Conservation (phyloP, 2,329 filamentous ascomycete genomes). For the Clonostachys sp. region DNA sequence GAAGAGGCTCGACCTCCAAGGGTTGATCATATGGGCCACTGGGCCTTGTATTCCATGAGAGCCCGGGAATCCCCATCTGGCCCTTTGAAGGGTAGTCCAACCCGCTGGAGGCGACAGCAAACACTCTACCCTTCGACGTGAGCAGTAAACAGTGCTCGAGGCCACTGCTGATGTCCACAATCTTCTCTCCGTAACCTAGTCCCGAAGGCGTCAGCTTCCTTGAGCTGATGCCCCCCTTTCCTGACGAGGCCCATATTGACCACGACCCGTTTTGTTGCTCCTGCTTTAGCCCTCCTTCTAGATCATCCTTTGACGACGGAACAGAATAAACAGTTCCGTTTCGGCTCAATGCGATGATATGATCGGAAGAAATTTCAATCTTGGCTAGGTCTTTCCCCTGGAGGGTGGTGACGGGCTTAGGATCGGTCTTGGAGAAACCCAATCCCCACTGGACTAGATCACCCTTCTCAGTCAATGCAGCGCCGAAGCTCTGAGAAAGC, state of each 20-base stretch:
- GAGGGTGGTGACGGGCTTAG: slow-evolving; percentile 65
- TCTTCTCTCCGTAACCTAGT: slow-evolving; percentile 64
- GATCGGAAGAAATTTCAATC: slow-evolving; percentile 73
- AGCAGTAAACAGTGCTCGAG: slow-evolving; percentile 83
- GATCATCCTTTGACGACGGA: slow-evolving; percentile 70
- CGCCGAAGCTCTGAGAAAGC: slow-evolving; percentile 76
- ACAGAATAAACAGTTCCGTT: slow-evolving; percentile 81
- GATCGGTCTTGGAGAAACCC: slow-evolving; percentile 63
- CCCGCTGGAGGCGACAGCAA: slow-evolving; percentile 78
- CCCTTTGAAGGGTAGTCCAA: slow-evolving; percentile 76
- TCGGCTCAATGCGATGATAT: slow-evolving; percentile 73
- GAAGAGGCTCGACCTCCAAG: slow-evolving; percentile 71
- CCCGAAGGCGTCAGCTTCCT: slow-evolving; percentile 63
- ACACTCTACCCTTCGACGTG: slow-evolving; percentile 80
- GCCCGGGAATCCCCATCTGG: slow-evolving; percentile 80
- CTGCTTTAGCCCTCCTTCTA: slow-evolving; percentile 56
- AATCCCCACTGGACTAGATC: slow-evolving; percentile 90
- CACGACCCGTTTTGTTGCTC: slow-evolving; percentile 55
- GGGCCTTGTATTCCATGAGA: slow-evolving; percentile 76
- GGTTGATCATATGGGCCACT: slow-evolving; percentile 74
- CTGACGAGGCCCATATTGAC: slow-evolving; percentile 61
- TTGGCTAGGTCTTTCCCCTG: slow-evolving; percentile 76
- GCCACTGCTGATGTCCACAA: slow-evolving; percentile 72
- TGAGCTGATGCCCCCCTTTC: slow-evolving; percentile 55
- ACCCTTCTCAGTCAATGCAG: slow-evolving; percentile 81